Conservation (phyloP, 2,329 filamentous ascomycete genomes). For the Neofusicoccum parvum region DNA sequence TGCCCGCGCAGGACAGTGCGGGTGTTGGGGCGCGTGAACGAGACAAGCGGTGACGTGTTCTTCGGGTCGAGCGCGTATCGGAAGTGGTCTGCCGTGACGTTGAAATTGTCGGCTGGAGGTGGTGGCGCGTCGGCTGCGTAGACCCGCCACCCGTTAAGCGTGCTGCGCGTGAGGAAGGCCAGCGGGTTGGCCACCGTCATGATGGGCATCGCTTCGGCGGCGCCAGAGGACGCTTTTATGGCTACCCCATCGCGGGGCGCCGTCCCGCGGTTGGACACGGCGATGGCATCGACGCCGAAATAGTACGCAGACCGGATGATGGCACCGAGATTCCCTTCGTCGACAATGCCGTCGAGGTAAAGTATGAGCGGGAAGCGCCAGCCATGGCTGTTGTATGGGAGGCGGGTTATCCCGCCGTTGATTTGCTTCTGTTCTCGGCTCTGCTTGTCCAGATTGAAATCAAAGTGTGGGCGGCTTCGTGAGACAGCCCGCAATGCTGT, state of each 20-base stretch:
- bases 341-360: slow-evolving; percentile 71
- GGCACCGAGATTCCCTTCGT: slow-evolving; percentile 87
- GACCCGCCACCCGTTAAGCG: slow-evolving; percentile 75
- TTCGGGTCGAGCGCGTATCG: neutral
- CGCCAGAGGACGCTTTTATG: slow-evolving; percentile 86
- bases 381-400: slow-evolving; percentile 47
- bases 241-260: slow-evolving; percentile 75
- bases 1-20: slow-evolving; percentile 26
- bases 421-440: slow-evolving; percentile 72
- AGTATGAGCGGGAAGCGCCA: slow-evolving; percentile 70
- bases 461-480: slow-evolving; percentile 25
- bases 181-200: slow-evolving; percentile 69
- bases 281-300: slow-evolving; percentile 83
- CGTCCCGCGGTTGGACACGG: slow-evolving; percentile 70
- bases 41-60: slow-evolving; percentile 24
- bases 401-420: slow-evolving; percentile 65
- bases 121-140: slow-evolving; percentile 66
- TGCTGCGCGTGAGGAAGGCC: slow-evolving; percentile 70
- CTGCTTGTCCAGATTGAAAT: slow-evolving; percentile 60
- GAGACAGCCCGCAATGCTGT: neutral
- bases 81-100: neutral
- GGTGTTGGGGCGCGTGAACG: slow-evolving; percentile 28
- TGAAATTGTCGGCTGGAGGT: slow-evolving; percentile 4
- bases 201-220: slow-evolving; percentile 76
- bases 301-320: slow-evolving; percentile 89